These are phyloP conservation scores for Durio zibethinus DNA, from an alignment of 345 rosid genomes.

Conservation along the genomic window DNA sequence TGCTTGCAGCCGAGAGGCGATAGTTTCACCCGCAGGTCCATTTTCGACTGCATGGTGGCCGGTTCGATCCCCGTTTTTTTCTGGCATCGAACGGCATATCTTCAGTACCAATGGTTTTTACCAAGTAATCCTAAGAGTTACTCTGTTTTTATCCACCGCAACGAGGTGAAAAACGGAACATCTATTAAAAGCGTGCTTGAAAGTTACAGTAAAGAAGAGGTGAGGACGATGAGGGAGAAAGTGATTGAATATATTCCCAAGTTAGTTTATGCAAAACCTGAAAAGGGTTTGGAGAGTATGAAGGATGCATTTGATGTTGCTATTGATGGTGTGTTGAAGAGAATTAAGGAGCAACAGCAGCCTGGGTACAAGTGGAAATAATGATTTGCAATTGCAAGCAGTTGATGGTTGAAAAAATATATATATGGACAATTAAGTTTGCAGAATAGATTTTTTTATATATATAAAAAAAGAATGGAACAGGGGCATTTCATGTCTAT, in stretches of 20 bases:
- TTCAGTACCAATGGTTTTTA: conserved; percentile 91
- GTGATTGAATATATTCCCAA: conserved; percentile 74
- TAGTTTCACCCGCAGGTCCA: conserved; percentile 87
- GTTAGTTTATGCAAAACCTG: conserved; percentile 59
- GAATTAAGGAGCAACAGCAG: conserved; percentile 70
- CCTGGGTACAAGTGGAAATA: conserved; percentile 66
- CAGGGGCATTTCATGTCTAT: not conserved
- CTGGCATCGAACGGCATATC: conserved; percentile 85
- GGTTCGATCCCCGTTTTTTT: conserved; percentile 96
- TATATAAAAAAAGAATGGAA: too few species aligned
- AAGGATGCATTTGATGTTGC: conserved; percentile 93
- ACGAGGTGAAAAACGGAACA: conserved; percentile 69
- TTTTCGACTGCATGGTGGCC: conserved; percentile 93
- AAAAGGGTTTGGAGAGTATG: conserved; percentile 54
- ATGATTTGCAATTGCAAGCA: not conserved
- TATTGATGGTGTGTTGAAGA: conserved; percentile 71
- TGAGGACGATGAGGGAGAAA: conserved; percentile 65
- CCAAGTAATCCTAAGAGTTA: conserved; percentile 62
- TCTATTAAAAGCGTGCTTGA: conserved; percentile 60
- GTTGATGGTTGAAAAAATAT: not conserved
- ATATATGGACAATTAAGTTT: not conserved
- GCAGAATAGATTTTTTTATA: not conserved
- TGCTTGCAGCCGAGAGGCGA: conserved; percentile 96
- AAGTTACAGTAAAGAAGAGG: conserved; percentile 55
- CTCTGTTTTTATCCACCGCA: conserved; percentile 80